Evolutionary conservation across 192 early-diverging fungal genomes (phyloP).

Genomic region (Linderina pennispora): DNA sequence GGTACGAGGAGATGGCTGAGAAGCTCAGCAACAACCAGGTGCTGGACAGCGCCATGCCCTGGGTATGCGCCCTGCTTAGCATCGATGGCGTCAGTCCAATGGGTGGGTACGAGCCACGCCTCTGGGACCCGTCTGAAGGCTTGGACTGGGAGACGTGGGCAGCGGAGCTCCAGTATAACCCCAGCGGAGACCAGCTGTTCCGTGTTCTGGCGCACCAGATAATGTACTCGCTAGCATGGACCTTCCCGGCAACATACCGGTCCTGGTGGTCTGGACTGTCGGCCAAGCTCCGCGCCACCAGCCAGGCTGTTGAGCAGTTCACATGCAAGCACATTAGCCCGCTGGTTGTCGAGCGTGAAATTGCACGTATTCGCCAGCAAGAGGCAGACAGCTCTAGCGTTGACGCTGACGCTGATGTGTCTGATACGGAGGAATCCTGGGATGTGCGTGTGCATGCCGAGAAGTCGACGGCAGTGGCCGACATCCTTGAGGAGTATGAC

Average conservation of each 20-base stretch:
- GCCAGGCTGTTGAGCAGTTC: slow-evolving; percentile 25
- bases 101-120: slow-evolving; percentile 1
- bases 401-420: background rate
- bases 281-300: slow-evolving; percentile 15
- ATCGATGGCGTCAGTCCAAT: slow-evolving; percentile 1
- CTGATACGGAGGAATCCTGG: background rate
- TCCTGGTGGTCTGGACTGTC: slow-evolving; percentile 39
- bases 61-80: slow-evolving; percentile 33
- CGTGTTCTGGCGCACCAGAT: slow-evolving; percentile 23
- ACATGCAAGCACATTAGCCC: slow-evolving; percentile 13
- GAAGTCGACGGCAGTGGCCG: slow-evolving; percentile 10
- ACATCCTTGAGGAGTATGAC: slow-evolving; percentile 35
- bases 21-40: slow-evolving; percentile 3
- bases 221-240: slow-evolving; percentile 8
- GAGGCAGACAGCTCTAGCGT: background rate
- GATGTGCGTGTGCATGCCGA: background rate
- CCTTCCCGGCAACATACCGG: slow-evolving; percentile 27
- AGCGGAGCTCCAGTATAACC: slow-evolving; percentile 8
- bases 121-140: slow-evolving; percentile 13
- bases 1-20: slow-evolving; percentile 15
- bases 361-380: slow-evolving; percentile 16
- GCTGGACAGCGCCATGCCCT: slow-evolving; percentile 31
- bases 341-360: slow-evolving; percentile 6
- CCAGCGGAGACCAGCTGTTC: slow-evolving; percentile 13
- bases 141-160: slow-evolving; percentile 32